Base-by-base conservation (phyloP, 2,329 filamentous ascomycete genomes). In the Myriosclerotinia duriaeana region DNA sequence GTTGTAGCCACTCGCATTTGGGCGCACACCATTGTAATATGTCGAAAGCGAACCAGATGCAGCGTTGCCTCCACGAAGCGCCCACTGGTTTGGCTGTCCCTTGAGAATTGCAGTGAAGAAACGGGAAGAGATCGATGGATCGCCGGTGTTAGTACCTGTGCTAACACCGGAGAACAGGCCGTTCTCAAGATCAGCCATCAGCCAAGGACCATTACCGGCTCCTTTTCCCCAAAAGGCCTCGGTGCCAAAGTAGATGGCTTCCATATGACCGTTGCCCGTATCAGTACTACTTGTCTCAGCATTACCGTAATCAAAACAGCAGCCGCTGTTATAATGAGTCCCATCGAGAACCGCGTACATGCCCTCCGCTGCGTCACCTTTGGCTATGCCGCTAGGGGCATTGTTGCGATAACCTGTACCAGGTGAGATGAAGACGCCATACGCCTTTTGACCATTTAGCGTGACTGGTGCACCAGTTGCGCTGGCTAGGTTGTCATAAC, bases 151-250 rank as follows among this genome's bases (percentile, higher is more conserved):
- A 64, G 82, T 75, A 1, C 72, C 74, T 2, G 79, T 36, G 67
- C 74, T 80, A 0, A 63, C 12, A 17, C 86, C 87, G 0, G 86
- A 87, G 78, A 89, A 89, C 2, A 90, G 77, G 4, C 85, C 85
- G 69, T 89, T 88, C 74, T 90, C 87, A 0, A 90, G 81, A 76
- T 90, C 87, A 0, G 86, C 87, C 86, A 89, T 89, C 71, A 89
- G 74, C 87, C 87, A 89, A 0, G 87, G 87, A 0, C 87, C 87
- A 53, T 71, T 80, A 54, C 86, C 87, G 5, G 83, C 66, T 11
- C 87, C 87, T 9, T 75, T 76, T 22, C 87, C 87, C 84, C 85
- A 88, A 70, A 67, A 67, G 0, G 79, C 85, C 74, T 73, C 82
- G 74, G 79, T 77, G 0, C 87, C 87, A 71, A 81, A 89, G 80